Base-by-base conservation (phyloP, 2,329 filamentous ascomycete species). In the Verticillium klebahnii region DNA sequence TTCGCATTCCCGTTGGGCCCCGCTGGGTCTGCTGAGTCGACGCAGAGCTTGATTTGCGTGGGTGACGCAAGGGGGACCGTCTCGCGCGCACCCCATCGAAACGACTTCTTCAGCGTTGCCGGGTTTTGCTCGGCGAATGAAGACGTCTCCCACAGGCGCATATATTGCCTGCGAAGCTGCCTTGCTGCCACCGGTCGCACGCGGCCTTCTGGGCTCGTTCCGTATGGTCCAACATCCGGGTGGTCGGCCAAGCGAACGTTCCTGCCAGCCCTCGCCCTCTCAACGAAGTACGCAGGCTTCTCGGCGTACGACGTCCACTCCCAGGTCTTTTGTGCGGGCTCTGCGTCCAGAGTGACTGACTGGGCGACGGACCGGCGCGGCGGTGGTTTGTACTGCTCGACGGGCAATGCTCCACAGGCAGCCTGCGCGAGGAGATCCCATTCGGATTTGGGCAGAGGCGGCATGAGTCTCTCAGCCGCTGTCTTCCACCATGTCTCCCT, bases 361-460 rank as follows among this genome's bases (percentile, higher is more conserved):
- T 9, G 23, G 1, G 72, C 76, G 14, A 75, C 66, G 0, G 73
- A 62, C 32, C 79, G 70, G 36, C 77, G 71, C 1, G 64, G 52
- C 25, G 80, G 79, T 1, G 80, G 65, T 19, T 62, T 67, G 73
- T 78, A 80, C 36, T 77, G 71, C 3, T 64, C 63, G 57, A 68
- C 67, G 2, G 69, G 69, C 11, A 77, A 77, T 31, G 72, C 72
- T 1, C 81, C 85, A 8, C 67, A 64, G 3, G 77, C 77, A 39
- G 89, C 66, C 29, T 72, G 71, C n/a, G 72, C 72, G n/a, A 89
- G 71, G 15, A 79, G 69, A 15, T 87, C 77, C 85, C 85, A 89
- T 68, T 88, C 84, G 19, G 75, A 73, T 32, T 70, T 73, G 7
- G 78, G 77, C 17, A 89, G 62, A 0, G 86, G 86, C n/a, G 84